Conservation (phyloP, 2,329 filamentous ascomycete species). For the Trichoderma brevicompactum region DNA sequence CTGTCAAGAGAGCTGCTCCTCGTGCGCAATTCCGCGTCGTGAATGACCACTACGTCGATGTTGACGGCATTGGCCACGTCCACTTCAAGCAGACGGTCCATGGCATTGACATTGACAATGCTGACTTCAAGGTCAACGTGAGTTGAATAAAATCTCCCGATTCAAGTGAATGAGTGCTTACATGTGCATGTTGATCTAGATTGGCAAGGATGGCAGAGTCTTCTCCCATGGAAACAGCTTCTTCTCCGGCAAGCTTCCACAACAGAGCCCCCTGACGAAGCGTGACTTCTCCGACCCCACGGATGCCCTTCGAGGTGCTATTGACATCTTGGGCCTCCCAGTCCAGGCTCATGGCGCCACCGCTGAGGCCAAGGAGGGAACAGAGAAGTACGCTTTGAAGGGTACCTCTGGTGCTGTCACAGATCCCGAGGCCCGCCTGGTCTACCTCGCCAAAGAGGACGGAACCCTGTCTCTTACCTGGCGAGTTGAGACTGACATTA, state of each 20-base stretch:
- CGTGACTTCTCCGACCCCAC: conserved; percentile 49
- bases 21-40: conserved; percentile 54
- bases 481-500: conserved; percentile 62
- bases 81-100: conserved; percentile 64
- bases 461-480: conserved; percentile 56
- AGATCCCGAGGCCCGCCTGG: conserved; percentile 59
- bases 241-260: conserved; percentile 49
- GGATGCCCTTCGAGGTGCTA: conserved; percentile 49
- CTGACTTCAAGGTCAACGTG: conserved; percentile 64
- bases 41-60: conserved; percentile 58
- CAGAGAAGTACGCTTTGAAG: conserved; percentile 47
- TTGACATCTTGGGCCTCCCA: conserved; percentile 41
- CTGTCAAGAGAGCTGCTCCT: conserved; percentile 47
- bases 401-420: conserved; percentile 53
- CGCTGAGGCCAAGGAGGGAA: conserved; percentile 34
- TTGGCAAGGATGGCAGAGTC: conserved; percentile 56
- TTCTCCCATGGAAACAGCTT: conserved; percentile 61
- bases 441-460: conserved; percentile 57
- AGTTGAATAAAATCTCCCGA: conserved; percentile 34
- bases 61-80: conserved; percentile 60
- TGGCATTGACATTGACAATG: conserved; percentile 63
- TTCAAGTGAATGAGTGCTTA: neutral
- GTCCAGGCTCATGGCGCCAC: conserved; percentile 38
- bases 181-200: conserved; percentile 38
- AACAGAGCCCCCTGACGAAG: conserved; percentile 44